These are phyloP conservation scores for Lenzites betulinus DNA, from an alignment of 768 basidiomycete species.

Conservation along the genomic window DNA sequence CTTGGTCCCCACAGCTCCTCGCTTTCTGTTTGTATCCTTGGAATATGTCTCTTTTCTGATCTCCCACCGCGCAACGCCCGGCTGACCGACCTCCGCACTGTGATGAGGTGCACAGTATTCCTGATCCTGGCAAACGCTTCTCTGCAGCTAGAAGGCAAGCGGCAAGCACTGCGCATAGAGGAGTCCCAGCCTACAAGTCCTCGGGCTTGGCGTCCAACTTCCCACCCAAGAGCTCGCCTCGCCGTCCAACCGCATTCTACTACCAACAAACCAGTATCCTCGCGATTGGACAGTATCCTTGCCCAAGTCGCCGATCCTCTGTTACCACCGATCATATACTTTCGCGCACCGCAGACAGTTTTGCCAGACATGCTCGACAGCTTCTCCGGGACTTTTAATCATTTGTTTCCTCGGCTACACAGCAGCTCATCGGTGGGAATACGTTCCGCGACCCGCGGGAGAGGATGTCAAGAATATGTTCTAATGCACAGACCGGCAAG, in stretches of 20 bases:
- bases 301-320: background rate
- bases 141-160: background rate
- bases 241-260: too few relatives aligned
- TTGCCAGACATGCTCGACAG: background rate
- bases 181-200: too few relatives aligned
- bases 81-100: background rate
- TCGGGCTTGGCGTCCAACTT: too few relatives aligned
- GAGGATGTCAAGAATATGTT: background rate
- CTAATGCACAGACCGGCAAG: background rate
- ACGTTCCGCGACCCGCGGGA: constrained; percentile 1
- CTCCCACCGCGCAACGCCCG: too few relatives aligned
- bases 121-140: background rate
- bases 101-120: background rate
- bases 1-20: too few relatives aligned
- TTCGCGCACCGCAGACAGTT: background rate
- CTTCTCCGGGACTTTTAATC: background rate
- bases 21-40: too few relatives aligned
- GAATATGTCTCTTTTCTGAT: too few relatives aligned
- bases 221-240: too few relatives aligned
- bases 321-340: background rate
- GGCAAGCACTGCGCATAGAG: too few relatives aligned
- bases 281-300: background rate
- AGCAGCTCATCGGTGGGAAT: constrained; percentile 1
- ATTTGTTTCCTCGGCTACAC: background rate
- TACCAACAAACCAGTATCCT: too few relatives aligned